Evolutionary conservation across 2,329 filamentous ascomycete species (phyloP), one percentile per base, ranked within the genome.

Genomic region (Didymella exigua): DNA sequence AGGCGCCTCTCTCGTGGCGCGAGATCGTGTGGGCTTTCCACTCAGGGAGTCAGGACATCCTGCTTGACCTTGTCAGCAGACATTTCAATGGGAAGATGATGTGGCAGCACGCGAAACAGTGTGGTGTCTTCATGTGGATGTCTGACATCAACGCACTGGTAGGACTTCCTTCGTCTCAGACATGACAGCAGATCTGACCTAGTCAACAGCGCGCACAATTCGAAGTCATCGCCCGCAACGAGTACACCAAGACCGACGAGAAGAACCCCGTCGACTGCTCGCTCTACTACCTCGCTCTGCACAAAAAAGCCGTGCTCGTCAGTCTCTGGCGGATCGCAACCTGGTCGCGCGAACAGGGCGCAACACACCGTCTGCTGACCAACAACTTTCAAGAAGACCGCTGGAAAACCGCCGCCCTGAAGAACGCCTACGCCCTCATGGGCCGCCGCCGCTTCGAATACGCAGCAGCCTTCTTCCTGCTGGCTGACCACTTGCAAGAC

Each of bases 81-180:
- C 91, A 96, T 66, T 92, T 89, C 64, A 89, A 92, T 60, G 88
- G 89, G 1, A 88, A 85, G 55, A 82, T 98, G 78, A 78, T 88
- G 6, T 99, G 95, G 95, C 84, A 89, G 59, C 84, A 93, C 65
- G 95, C 93, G 1, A 84, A 89, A 41, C 89, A 96, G 70, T 91
- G 89, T 62, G 95, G 95, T 10, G 82, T 98, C 50, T 97, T 96
- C 70, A 93, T 97, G 87, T 99, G 95, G 93, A 82, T 99, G 60
- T 85, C 86, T 0, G 93, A 97, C 73, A 75, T 82, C 16, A 84
- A 83, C 49, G 87, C 91, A 19, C 79, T 98, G 71, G 91, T 95
- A 81, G 75, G 87, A 68, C 8, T 3, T 5, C 13, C 19, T 27
- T 50, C 4, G 11, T 26, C 4, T 5, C 21, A 14, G 8, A 4